These are phyloP conservation scores for Calonectria pseudoturangicola DNA, from an alignment of 2,329 filamentous ascomycete genomes.

Conservation along the genomic window DNA sequence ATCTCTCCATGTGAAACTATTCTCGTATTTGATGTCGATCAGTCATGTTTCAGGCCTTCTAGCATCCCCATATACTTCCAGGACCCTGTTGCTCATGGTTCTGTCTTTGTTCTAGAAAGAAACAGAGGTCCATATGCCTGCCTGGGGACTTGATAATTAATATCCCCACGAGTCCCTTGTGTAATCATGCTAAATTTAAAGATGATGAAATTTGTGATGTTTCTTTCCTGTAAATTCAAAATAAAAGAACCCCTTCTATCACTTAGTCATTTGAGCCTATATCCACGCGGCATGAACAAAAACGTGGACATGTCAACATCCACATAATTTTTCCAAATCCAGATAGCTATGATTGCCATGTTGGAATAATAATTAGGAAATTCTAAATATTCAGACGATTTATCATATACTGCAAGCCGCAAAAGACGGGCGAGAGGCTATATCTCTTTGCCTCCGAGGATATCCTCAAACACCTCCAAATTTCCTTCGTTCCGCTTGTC, in stretches of 20 bases:
- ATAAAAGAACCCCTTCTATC: no score
- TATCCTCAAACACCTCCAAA: conserved; percentile 68
- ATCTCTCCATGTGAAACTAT: conserved; percentile 3
- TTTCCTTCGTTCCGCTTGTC: conserved; percentile 68
- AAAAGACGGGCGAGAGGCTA: conserved; percentile 32
- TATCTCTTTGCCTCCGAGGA: conserved; percentile 62
- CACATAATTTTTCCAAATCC: neutral
- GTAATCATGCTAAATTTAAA: no score
- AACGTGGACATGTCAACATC: neutral
- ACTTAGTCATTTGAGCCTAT: no score
- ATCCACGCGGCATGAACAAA: no score
- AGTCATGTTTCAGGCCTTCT: neutral
- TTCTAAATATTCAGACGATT: no score
- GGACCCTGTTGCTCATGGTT: neutral
- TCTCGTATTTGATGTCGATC: neutral
- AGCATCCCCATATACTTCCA: neutral
- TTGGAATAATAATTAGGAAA: neutral
- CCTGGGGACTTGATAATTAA: no score
- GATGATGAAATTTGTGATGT: no score
- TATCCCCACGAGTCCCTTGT: no score
- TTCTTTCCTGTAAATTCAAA: no score
- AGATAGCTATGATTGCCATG: neutral
- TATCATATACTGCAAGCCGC: neutral
- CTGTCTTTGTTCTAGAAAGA: conserved; percentile 1
- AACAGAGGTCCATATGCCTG: neutral